These are phyloP conservation scores for Podospora sp. DNA, from an alignment of 495 filamentous ascomycete genomes.

Conservation along the genomic window DNA sequence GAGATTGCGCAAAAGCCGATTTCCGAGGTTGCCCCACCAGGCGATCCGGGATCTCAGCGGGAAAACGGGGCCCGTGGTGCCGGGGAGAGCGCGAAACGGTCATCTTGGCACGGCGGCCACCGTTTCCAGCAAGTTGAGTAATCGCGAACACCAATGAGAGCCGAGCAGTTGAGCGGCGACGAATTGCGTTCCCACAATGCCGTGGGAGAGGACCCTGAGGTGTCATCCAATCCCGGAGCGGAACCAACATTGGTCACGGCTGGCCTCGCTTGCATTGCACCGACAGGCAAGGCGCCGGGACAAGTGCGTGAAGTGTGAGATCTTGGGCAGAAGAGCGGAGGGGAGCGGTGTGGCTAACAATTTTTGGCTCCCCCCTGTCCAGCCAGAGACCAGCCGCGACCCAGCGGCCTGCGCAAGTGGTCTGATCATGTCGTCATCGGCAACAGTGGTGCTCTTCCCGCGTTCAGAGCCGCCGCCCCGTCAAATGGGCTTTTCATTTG, in stretches of 20 bases:
- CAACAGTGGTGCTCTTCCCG: background rate
- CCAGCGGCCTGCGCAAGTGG: conserved; percentile 21
- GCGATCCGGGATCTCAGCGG: background rate
- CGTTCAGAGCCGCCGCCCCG: background rate
- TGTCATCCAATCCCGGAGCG: background rate
- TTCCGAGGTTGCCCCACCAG: background rate
- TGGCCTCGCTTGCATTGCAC: background rate
- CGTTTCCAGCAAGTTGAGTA: background rate
- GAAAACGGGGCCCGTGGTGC: background rate
- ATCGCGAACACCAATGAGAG: background rate
- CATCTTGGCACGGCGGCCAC: background rate
- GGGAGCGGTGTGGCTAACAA: conserved; percentile 31
- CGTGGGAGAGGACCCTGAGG: background rate
- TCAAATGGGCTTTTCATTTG: background rate
- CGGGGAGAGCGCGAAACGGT: background rate
- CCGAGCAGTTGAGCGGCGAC: background rate
- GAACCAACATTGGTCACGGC: background rate
- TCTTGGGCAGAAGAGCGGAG: conserved; percentile 10
- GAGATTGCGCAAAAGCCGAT: background rate
- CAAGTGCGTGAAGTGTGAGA: background rate
- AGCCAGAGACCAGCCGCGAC: background rate
- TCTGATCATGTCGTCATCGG: conserved; percentile 31
- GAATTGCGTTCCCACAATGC: background rate
- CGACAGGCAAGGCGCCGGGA: background rate
- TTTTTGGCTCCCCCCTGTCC: background rate